Base-by-base conservation (phyloP, 176 grass and related monocot species). In the Carex cristatella region DNA sequence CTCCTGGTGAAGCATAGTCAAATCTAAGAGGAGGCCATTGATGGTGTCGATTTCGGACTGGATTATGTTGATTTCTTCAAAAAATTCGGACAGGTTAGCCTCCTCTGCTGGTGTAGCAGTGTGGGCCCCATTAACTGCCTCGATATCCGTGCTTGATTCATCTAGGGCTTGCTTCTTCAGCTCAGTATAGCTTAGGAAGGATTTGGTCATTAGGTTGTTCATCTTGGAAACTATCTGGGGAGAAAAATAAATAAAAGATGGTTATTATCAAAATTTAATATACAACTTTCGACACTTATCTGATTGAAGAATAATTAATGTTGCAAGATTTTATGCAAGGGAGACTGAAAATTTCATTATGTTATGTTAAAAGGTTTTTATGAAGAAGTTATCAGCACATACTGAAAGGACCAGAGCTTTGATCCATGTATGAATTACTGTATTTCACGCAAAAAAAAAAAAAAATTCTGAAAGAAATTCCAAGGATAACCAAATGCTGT, bases 161-260 rank as follows among this genome's bases (percentile, higher is more conserved):
- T 40, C 67, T 23, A 74, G 31, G 18, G 83, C 53, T 63, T 85
- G 83, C 53, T 85, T 85, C 83, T 85, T 85, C 8, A 85, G 49
- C 30, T 85, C 68, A 1, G 31, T 54, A 27, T 73, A 85, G 51
- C 54, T 85, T 59, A 85, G 64, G 83, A 85, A 85, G 18, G 68
- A 76, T 85, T 76, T 85, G 51, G 83, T 85, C 83, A 85, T 85
- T 55, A 85, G 69, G 49, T 85, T 76, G 57, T 85, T 85, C 83
- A 85, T 85, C 49, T 85, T 85, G 67, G 68, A 72, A 71, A 83
- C 46, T 49, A 44, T 61, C 61, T 46, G 55, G 3, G 19, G 19
- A 78, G 8, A 3, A 56, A 10, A 57, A 78, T 9, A 78, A 23
- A 23, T 4, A 28, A 33, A 77, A 15, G 27, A 55, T 56, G 2